These are phyloP conservation scores for Aspergillus jensenii DNA, from an alignment of 2,329 filamentous ascomycete genomes.

Conservation along the genomic window DNA sequence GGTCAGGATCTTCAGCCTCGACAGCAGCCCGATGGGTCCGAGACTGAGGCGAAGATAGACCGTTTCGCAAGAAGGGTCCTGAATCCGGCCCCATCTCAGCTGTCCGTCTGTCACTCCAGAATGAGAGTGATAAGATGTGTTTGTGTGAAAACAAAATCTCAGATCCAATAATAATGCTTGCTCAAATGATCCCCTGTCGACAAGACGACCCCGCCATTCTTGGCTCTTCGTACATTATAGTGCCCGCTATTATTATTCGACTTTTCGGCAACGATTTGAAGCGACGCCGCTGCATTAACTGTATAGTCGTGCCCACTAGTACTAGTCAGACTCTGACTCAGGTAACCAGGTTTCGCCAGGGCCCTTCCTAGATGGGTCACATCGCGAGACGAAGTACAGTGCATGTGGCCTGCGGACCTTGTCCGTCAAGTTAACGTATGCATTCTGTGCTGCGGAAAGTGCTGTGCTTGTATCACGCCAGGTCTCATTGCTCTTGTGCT, in stretches of 20 bases:
- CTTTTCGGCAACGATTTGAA: not conserved
- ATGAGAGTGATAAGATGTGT: not conserved
- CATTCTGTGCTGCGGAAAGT: not conserved
- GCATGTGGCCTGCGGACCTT: constrained; percentile 7
- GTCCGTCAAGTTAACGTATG: not conserved
- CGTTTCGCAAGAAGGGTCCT: no score
- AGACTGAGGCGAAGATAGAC: no score
- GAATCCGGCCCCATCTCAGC: no score
- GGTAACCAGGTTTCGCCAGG: not conserved
- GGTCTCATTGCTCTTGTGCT: not conserved
- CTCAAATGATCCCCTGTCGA: not conserved
- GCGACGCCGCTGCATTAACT: not conserved
- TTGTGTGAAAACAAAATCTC: not conserved
- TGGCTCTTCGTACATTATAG: not conserved
- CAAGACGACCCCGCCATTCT: not conserved
- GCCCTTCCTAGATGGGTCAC: not conserved
- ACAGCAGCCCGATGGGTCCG: no score
- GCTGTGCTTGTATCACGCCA: not conserved
- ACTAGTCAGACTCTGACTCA: no score
- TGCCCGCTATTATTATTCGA: not conserved
- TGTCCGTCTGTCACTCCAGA: no score
- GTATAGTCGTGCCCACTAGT: not conserved
- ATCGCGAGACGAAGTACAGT: not conserved
- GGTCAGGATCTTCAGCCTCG: no score
- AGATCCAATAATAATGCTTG: no score